Evolutionary conservation across 257 asterid species (phyloP).

Genomic region (Solanum pimpinellifolium): DNA sequence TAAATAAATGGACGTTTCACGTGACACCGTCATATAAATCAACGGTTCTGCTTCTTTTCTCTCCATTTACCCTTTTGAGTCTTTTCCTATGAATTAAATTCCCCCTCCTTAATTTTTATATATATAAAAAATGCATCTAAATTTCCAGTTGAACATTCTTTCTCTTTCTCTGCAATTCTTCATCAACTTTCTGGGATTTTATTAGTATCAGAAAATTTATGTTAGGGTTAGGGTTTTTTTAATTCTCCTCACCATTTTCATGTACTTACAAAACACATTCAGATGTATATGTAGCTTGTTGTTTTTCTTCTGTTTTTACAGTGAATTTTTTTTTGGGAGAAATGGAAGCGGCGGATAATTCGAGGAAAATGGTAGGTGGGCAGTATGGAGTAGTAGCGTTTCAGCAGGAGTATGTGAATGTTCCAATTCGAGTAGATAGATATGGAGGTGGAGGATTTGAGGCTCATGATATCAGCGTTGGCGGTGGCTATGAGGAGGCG

Average conservation of each 20-base stretch:
- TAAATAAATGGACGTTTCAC: not conserved
- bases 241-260: not conserved
- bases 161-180: not conserved
- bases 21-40: not conserved
- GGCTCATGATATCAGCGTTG: conserved; percentile 13
- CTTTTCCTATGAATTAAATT: not conserved
- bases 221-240: not conserved
- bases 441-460: conserved; percentile 35
- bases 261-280: not conserved
- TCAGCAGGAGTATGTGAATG: conserved; percentile 4
- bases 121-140: not conserved
- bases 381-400: not conserved
- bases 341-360: not conserved
- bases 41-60: not conserved
- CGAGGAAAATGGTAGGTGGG: not conserved
- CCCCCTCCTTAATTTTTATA: not conserved
- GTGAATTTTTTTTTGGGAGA: not conserved
- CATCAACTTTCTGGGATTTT: not conserved
- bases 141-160: not conserved
- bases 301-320: not conserved
- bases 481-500: conserved; percentile 3
- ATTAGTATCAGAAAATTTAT: not conserved
- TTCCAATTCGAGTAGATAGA: conserved; percentile 30
- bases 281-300: not conserved
- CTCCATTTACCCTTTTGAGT: not conserved